A percentile compares a stretch with the other conserved stretches of the same genome.
These are phyloP conservation scores for Cercospora nicotianae DNA, from an alignment of 2,329 filamentous ascomycete genomes.

Conservation along the genomic window DNA sequence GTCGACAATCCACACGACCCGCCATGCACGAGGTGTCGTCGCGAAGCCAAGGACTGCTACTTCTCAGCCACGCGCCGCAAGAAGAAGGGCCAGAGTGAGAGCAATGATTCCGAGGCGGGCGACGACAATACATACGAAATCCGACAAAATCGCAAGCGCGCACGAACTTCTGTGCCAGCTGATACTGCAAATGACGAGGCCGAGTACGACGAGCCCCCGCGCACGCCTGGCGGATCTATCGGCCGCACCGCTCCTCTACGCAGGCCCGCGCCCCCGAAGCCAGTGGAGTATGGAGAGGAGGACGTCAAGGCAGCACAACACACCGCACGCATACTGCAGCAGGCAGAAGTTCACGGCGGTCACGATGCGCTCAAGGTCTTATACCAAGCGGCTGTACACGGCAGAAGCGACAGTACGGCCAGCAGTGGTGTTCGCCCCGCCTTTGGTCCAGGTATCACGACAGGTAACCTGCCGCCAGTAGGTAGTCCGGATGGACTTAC, in stretches of 20 bases:
- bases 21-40: constrained; percentile 87
- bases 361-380: constrained; percentile 90
- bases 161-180: constrained; percentile 39
- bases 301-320: constrained; percentile 61
- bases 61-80: constrained; percentile 94
- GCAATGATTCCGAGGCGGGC: constrained; percentile 45
- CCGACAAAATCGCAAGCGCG: constrained; percentile 71
- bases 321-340: constrained; percentile 60
- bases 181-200: constrained; percentile 46
- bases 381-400: constrained; percentile 71
- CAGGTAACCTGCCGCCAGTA: constrained; percentile 24
- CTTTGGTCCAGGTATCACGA: constrained; percentile 28
- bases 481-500: constrained; percentile 27
- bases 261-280: constrained; percentile 52
- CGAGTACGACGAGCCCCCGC: constrained; percentile 59
- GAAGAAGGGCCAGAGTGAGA: constrained; percentile 64
- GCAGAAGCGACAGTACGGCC: constrained; percentile 47
- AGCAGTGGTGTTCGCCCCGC: constrained; percentile 32
- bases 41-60: constrained; percentile 95
- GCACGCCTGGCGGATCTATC: constrained; percentile 66
- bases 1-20: constrained; percentile 94
- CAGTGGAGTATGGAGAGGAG: constrained; percentile 47
- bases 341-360: constrained; percentile 76
- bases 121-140: constrained; percentile 63
- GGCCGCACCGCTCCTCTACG: constrained; percentile 66